phyloP scores from a whole-genome alignment of 176 grass and related monocot species.

The Musa itinerans region DNA sequence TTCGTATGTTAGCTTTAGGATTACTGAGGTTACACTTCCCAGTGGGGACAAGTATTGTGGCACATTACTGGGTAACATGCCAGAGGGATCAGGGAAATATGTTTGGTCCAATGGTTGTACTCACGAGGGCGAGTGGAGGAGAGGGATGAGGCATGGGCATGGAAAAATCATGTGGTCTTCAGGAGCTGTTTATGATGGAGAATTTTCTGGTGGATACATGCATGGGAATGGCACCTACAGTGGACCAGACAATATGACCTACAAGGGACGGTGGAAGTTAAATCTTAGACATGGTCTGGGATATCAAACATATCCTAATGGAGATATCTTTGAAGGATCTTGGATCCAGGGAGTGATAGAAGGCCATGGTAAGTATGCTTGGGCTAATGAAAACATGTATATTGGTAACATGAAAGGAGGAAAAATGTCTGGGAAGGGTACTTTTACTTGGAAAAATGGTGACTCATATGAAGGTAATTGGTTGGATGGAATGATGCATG shows the following conservation, averaged over 20 bases:
- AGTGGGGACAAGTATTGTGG: conserved; percentile 66
- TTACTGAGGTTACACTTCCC: conserved; percentile 50
- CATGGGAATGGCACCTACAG: conserved; percentile 65
- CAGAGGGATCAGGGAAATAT: conserved; percentile 70
- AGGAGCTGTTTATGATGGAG: conserved; percentile 55
- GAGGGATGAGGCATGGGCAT: conserved; percentile 80
- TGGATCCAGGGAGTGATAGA: conserved; percentile 91
- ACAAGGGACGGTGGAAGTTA: conserved; percentile 79
- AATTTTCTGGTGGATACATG: conserved; percentile 78
- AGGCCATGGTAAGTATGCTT: conserved; percentile 80
- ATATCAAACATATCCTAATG: conserved; percentile 67
- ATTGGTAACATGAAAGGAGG: conserved; percentile 80
- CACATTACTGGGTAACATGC: conserved; percentile 51
- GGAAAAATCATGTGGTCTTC: conserved; percentile 63
- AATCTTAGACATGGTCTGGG: conserved; percentile 85
- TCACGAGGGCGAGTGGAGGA: conserved; percentile 80
- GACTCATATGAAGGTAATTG: conserved; percentile 90
- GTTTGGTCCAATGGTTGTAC: conserved; percentile 66
- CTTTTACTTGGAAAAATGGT: conserved; percentile 83
- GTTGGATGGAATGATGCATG: conserved; percentile 85
- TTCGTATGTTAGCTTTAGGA: conserved; percentile 37
- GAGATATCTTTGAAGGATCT: conserved; percentile 76
- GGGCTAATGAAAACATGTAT: conserved; percentile 63
- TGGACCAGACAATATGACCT: conserved; percentile 41
- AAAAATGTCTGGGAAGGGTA: conserved; percentile 83